Conservation (phyloP, 2,329 filamentous ascomycete genomes). For the Fusarium sublunatum region DNA sequence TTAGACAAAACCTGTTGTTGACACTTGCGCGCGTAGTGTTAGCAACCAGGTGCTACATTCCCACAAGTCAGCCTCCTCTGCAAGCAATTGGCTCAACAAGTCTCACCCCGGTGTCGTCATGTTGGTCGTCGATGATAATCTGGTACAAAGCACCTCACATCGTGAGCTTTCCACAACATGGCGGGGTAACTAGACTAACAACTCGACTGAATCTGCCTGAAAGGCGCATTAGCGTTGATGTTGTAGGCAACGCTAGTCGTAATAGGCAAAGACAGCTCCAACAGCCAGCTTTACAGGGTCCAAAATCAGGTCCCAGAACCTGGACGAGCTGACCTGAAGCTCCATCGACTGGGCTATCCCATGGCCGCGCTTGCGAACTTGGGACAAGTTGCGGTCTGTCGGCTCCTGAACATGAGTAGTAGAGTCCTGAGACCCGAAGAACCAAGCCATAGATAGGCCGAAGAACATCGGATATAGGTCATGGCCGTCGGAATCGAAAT, state of each 20-base stretch:
- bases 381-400: constrained; percentile 23
- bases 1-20: constrained; percentile 37
- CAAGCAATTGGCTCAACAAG: constrained; percentile 28
- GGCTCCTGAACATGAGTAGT: background rate
- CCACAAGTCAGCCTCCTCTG: constrained; percentile 28
- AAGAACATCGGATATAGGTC: constrained; percentile 4
- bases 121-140: constrained; percentile 11
- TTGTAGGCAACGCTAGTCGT: constrained; percentile 35
- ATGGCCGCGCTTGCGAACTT: constrained; percentile 8
- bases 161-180: constrained; percentile 19
- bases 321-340: constrained; percentile 42
- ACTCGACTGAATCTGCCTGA: constrained; percentile 40
- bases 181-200: constrained; percentile 33
- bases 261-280: constrained; percentile 22
- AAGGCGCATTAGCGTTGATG: constrained; percentile 43
- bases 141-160: constrained; percentile 16
- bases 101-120: constrained; percentile 36
- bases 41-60: constrained; percentile 20
- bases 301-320: constrained; percentile 36
- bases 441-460: background rate
- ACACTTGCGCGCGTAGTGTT: constrained; percentile 6
- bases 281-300: constrained; percentile 45
- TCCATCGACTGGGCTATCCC: constrained; percentile 37
- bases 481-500: constrained; percentile 16
- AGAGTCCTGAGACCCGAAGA: constrained; percentile 4